A percentile compares a stretch with the other conserved stretches of the same genome.
phyloP scores from a whole-genome alignment of 2,329 filamentous ascomycete species.

The Cucurbitaria berberidis region DNA sequence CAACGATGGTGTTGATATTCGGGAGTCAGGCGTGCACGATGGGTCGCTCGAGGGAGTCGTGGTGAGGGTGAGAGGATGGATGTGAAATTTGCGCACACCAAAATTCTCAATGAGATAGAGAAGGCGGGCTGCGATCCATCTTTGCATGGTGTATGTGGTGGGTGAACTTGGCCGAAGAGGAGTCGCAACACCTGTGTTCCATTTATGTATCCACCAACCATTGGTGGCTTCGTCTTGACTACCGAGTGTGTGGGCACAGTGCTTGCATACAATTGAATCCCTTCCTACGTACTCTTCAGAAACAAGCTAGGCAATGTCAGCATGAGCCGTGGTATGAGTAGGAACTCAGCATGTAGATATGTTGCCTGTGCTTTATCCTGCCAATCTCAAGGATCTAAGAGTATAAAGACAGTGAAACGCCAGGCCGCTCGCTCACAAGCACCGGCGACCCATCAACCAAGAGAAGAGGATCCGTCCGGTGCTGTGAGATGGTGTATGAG shows the following conservation, averaged over 20 bases:
- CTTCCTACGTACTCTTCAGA: constrained; percentile 5
- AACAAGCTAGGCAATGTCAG: constrained; percentile 20
- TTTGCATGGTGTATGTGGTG: constrained; percentile 33
- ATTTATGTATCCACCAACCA: constrained; percentile 60
- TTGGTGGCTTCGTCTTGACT: constrained; percentile 51
- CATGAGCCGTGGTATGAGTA: constrained; percentile 1
- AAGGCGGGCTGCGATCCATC: constrained; percentile 62
- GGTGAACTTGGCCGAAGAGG: constrained; percentile 8
- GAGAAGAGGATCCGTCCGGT: constrained; percentile 36
- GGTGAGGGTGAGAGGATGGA: constrained; percentile 46
- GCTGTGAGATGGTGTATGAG: constrained; percentile 33
- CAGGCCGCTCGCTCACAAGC: constrained; percentile 36
- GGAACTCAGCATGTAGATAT: constrained; percentile 16
- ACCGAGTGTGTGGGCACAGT: constrained; percentile 48
- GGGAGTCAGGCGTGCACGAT: background rate
- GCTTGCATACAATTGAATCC: constrained; percentile 43
- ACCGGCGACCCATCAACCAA: constrained; percentile 36
- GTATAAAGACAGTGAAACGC: constrained; percentile 41
- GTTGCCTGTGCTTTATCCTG: constrained; percentile 43
- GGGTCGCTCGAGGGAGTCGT: background rate
- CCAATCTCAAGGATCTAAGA: constrained; percentile 41
- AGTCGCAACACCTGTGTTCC: constrained; percentile 47
- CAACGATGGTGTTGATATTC: constrained; percentile 23
- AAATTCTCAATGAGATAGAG: constrained; percentile 62
- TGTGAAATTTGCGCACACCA: constrained; percentile 63